Conservation (phyloP, 768 basidiomycete species). For the Sporobolomyces roseus region DNA sequence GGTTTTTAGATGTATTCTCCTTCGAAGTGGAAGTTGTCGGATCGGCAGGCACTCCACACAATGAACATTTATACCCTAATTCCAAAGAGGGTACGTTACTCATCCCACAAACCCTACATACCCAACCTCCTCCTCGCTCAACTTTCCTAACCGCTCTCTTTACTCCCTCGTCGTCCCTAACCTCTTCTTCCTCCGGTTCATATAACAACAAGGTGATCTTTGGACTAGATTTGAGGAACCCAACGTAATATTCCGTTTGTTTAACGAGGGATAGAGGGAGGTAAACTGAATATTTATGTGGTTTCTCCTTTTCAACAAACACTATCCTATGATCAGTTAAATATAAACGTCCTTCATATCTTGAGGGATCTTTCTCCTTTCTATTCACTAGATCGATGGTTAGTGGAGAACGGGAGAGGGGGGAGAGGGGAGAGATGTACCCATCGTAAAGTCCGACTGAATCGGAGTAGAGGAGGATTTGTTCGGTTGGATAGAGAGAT, state of each 20-base stretch:
- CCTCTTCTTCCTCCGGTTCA: no score
- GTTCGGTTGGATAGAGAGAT: slow-evolving; percentile 75
- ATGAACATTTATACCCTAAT: slow-evolving; percentile 54
- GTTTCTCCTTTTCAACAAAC: no score
- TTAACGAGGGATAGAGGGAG: slow-evolving; percentile 57
- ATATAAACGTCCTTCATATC: slow-evolving; percentile 69
- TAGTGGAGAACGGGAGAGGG: slow-evolving; percentile 10
- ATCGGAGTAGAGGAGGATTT: slow-evolving; percentile 67
- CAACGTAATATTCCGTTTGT: slow-evolving; percentile 82
- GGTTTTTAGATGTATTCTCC: no score
- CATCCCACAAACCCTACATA: slow-evolving; percentile 83
- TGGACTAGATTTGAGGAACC: slow-evolving; percentile 80
- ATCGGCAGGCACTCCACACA: slow-evolving; percentile 69
- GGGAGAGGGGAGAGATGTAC: slow-evolving; percentile 53
- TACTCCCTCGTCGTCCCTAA: no score
- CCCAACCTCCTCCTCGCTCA: slow-evolving; percentile 55
- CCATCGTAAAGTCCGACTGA: slow-evolving; percentile 86
- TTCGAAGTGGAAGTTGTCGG: not conserved
- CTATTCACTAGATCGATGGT: slow-evolving; percentile 51
- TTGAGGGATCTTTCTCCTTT: slow-evolving; percentile 70
- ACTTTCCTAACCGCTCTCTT: no score
- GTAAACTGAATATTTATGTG: slow-evolving; percentile 60
- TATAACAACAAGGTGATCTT: slow-evolving; percentile 68
- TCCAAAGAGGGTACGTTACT: slow-evolving; percentile 64
- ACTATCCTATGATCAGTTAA: slow-evolving; percentile 80